These are phyloP conservation scores for Aspergillus ellipticus DNA, from an alignment of 495 filamentous ascomycete species.

Conservation along the genomic window DNA sequence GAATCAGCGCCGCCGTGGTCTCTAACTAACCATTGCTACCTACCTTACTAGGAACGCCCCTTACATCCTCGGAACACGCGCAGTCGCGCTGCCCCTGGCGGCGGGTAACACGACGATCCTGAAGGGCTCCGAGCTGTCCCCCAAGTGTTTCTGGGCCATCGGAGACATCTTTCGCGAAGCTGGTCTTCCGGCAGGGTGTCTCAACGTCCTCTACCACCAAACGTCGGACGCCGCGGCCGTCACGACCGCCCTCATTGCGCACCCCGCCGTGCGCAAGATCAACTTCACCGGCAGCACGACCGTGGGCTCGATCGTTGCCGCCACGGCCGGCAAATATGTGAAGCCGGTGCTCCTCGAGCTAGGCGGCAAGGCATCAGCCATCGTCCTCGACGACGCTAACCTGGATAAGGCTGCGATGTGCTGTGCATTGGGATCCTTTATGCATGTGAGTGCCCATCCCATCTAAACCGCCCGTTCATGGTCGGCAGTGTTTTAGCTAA, in stretches of 20 bases:
- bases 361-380: conserved; percentile 57
- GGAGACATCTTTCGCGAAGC: conserved; percentile 68
- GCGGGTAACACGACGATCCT: conserved; percentile 75
- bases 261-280: conserved; percentile 56
- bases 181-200: conserved; percentile 58
- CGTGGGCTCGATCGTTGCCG: conserved; percentile 54
- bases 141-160: conserved; percentile 70
- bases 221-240: conserved; percentile 50
- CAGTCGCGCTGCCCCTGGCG: conserved; percentile 72
- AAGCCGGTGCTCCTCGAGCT: conserved; percentile 62
- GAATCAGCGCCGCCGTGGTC: not conserved
- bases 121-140: conserved; percentile 74
- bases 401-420: conserved; percentile 51
- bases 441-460: conserved; percentile 39
- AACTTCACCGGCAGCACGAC: conserved; percentile 60
- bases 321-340: conserved; percentile 49
- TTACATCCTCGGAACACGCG: conserved; percentile 60
- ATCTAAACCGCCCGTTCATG: not conserved
- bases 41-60: conserved; percentile 55
- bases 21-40: conserved; percentile 4
- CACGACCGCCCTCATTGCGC: conserved; percentile 54
- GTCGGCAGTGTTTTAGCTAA: no score
- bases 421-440: conserved; percentile 50
- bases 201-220: conserved; percentile 55
- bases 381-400: conserved; percentile 58